phyloP scores from a whole-genome alignment of 176 grass and related monocot species.

The Bromus sterilis region DNA sequence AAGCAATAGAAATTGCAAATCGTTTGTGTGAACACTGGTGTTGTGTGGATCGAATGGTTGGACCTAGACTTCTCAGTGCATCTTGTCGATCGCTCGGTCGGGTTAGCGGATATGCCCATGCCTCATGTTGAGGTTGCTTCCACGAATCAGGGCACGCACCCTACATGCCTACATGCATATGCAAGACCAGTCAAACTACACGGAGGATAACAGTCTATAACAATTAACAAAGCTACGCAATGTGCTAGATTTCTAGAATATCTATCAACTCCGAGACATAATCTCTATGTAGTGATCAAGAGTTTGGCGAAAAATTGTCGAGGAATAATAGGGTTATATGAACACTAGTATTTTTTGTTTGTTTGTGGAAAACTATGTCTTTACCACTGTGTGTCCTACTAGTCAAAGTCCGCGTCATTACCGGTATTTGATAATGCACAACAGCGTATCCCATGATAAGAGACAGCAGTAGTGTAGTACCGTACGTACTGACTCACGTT shows the following conservation, averaged over 20 bases:
- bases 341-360: too few relatives aligned
- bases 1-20: background rate
- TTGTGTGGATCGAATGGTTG: background rate
- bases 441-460: too few relatives aligned
- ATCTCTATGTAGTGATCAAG: background rate
- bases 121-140: background rate
- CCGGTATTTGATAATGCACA: too few relatives aligned
- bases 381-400: too few relatives aligned
- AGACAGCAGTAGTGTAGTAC: too few relatives aligned
- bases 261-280: background rate
- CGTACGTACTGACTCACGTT: background rate
- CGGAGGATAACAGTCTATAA: background rate
- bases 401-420: too few relatives aligned
- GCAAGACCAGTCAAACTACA: background rate
- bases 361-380: too few relatives aligned
- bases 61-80: background rate
- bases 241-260: background rate
- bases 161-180: background rate
- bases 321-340: background rate
- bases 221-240: background rate
- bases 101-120: background rate
- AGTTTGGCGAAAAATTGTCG: background rate
- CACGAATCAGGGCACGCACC: background rate
- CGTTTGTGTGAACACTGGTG: background rate
- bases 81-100: background rate